These are phyloP conservation scores for Arthonia radiata DNA, from an alignment of 495 filamentous ascomycete genomes.

Conservation along the genomic window DNA sequence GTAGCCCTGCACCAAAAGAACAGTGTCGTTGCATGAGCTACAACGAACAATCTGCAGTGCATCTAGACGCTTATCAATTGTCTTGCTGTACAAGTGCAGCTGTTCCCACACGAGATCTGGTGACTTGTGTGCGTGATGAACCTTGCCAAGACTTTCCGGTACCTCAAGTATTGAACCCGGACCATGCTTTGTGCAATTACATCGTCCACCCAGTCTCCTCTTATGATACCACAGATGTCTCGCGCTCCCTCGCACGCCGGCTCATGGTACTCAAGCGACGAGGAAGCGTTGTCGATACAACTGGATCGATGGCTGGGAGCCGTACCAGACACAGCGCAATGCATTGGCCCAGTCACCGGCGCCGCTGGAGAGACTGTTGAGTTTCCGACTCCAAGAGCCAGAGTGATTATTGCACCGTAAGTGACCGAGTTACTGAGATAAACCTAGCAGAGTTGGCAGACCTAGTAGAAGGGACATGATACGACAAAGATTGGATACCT, in stretches of 20 bases:
- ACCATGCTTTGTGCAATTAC: too few species aligned
- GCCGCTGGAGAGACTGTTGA: conserved; percentile 19
- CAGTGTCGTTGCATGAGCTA: too few species aligned
- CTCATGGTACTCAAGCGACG: conserved; percentile 61
- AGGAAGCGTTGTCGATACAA: conserved; percentile 33
- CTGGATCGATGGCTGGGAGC: conserved; percentile 56
- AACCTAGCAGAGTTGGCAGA: conserved; percentile 1
- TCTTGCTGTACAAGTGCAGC: too few species aligned
- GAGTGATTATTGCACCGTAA: conserved; percentile 91
- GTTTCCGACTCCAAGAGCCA: conserved; percentile 51
- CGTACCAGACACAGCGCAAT: conserved; percentile 34
- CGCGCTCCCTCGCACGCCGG: conserved; percentile 47
- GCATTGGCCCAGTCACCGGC: conserved; percentile 13
- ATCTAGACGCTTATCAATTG: too few species aligned
- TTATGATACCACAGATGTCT: too few species aligned
- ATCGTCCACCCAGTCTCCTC: too few species aligned
- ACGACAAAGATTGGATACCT: conserved; percentile 2
- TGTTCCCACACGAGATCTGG: too few species aligned
- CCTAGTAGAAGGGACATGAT: conserved; percentile 3
- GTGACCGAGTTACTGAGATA: conserved; percentile 12
- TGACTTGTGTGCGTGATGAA: too few species aligned
- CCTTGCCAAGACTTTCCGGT: too few species aligned
- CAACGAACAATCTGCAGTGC: too few species aligned
- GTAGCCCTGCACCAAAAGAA: too few species aligned
- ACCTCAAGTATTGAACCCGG: too few species aligned